phyloP scores from a whole-genome alignment of 495 filamentous ascomycete genomes.

The Hypoxylon trugodes region DNA sequence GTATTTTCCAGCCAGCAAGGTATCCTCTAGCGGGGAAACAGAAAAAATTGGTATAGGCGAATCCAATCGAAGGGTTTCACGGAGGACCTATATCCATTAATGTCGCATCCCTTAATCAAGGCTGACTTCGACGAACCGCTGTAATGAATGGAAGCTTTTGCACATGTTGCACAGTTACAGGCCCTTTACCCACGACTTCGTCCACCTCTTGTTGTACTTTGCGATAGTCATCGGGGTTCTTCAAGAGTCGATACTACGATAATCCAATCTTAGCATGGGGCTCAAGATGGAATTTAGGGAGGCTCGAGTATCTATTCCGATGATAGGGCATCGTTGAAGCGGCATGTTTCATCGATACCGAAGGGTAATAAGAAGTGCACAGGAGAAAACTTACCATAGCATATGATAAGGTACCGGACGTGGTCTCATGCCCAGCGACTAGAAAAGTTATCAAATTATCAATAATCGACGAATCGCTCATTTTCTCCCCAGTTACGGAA shows the following conservation, averaged over 20 bases:
- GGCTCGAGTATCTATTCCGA: no score
- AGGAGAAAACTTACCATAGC: conserved; percentile 34
- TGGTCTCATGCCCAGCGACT: conserved; percentile 75
- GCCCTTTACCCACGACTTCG: conserved; percentile 64
- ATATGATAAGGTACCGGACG: conserved; percentile 60
- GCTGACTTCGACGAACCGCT: conserved; percentile 34
- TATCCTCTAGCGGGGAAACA: conserved; percentile 50
- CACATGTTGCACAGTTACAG: conserved; percentile 67
- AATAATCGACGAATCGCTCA: conserved; percentile 63
- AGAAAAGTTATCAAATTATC: conserved; percentile 73
- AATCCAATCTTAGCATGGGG: neutral
- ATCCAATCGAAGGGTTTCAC: conserved; percentile 70
- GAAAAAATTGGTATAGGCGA: conserved; percentile 68
- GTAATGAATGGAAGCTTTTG: conserved; percentile 68
- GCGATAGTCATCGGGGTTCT: conserved; percentile 45
- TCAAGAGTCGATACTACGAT: conserved; percentile 47
- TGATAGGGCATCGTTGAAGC: no score
- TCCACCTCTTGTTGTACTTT: conserved; percentile 51
- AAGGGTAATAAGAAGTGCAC: no score
- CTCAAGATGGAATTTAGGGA: no score
- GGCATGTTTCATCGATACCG: no score
- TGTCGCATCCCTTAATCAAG: neutral
- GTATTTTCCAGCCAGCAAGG: conserved; percentile 69
- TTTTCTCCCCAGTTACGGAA: conserved; percentile 64
- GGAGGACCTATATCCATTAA: conserved; percentile 47